Percentiles rank a stretch among this genome's conserved stretches.
phyloP scores from a whole-genome alignment of 306 rosid genomes.

The Corylus avellana region DNA sequence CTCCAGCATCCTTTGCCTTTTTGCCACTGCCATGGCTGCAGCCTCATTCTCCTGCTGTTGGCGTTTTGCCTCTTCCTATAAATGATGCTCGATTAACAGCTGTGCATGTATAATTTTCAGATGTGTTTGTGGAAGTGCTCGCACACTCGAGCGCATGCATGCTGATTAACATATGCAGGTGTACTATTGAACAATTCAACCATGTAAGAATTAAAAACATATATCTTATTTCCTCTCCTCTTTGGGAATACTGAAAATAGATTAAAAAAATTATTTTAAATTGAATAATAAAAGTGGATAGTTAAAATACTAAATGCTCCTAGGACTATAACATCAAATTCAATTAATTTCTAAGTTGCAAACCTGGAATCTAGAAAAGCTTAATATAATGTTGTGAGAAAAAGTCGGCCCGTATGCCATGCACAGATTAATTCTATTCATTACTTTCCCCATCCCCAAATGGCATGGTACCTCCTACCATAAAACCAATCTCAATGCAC shows the following conservation, averaged over 20 bases:
- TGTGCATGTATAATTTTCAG: background rate
- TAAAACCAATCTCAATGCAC: too few species aligned
- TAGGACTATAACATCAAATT: background rate
- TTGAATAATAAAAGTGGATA: too few species aligned
- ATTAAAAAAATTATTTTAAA: too few species aligned
- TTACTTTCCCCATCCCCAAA: too few species aligned
- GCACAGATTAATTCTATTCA: too few species aligned
- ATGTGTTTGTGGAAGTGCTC: background rate
- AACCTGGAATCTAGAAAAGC: too few species aligned
- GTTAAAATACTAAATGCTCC: too few species aligned
- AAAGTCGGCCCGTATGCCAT: too few species aligned
- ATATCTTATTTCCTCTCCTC: too few species aligned
- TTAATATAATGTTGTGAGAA: too few species aligned
- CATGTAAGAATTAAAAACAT: background rate
- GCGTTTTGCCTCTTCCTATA: constrained; percentile 67
- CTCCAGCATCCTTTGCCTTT: constrained; percentile 78
- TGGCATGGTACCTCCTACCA: too few species aligned
- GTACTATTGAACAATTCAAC: background rate
- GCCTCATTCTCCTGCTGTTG: constrained; percentile 58
- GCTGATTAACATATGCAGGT: background rate
- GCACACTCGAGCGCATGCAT: background rate
- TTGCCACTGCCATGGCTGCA: constrained; percentile 61
- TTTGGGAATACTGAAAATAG: too few species aligned
- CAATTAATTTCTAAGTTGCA: background rate
- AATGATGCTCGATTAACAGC: constrained; percentile 14